Evolutionary conservation across 495 filamentous ascomycete genomes (phyloP), one percentile per base, ranked within the genome.

Genomic region (Neurospora africana): DNA sequence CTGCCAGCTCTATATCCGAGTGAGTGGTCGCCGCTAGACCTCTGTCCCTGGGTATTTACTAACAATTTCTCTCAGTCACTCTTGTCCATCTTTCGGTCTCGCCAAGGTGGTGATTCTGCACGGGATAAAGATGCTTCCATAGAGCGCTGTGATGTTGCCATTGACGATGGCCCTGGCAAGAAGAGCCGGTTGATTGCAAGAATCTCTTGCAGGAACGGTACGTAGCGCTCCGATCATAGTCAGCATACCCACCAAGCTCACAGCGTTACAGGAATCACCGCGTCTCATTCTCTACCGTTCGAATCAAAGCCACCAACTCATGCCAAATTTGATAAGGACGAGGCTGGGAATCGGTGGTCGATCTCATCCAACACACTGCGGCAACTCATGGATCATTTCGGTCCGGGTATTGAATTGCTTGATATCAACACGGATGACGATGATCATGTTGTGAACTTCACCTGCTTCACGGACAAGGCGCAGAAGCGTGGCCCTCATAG

Each of bases 391-490:
- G 94, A 97, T 53, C 93, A 98, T 79, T 99, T 98, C 79, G 93
- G 92, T 6, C 87, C 90, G 3, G 93, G 91, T 35, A 95, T 96
- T 19, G 95, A 99, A 79, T 92, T 96, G 74, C 86, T 99, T 9
- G 94, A 97, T 74, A 91, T 98, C 70, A 92, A 91, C 78, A 88
- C 89, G 9, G 91, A 96, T 41, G 81, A 82, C 21, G 83, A 85
- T 0, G 76, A 77, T n/a, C 71, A 72, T 36, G 77, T 82, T 19
- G 82, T 86, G 33, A 90, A 91, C 67, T 97, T 99, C 75, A 98
- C 93, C 2, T 98, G 94, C 79, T 98, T 95, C 76, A 98, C 95
- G 1, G 95, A 97, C 76, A 97, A 95, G 79, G 87, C 94, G 35
- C 76, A 79, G 53, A 79, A 77, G 68, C 75, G 75, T n/a, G 74